Percentiles rank a stretch among this genome's conserved stretches.
These are phyloP conservation scores for Podospora appendiculata DNA, from an alignment of 495 filamentous ascomycete species.

Conservation along the genomic window DNA sequence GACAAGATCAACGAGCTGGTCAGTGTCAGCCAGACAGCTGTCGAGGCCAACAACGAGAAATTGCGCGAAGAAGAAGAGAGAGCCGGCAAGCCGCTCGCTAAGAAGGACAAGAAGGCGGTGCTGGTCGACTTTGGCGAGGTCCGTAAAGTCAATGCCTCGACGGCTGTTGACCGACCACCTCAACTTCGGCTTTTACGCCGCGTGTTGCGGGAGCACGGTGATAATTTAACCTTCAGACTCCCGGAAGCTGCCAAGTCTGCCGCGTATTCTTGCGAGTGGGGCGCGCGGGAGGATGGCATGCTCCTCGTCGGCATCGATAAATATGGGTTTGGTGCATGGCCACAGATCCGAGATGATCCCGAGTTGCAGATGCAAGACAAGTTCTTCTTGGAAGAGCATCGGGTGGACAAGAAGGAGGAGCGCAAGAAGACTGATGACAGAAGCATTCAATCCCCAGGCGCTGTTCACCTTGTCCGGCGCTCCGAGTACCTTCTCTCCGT, in stretches of 20 bases:
- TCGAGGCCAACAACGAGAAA: slow-evolving; percentile 60
- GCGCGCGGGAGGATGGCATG: slow-evolving; percentile 92
- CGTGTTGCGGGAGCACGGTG: slow-evolving; percentile 52
- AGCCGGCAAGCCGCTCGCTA: slow-evolving; percentile 67
- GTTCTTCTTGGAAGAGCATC: slow-evolving; percentile 94
- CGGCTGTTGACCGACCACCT: slow-evolving; percentile 77
- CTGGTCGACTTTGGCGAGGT: slow-evolving; percentile 88
- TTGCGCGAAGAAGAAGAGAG: slow-evolving; percentile 67
- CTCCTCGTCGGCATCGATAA: slow-evolving; percentile 84
- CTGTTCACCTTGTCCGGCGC: slow-evolving; percentile 90
- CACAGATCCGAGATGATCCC: slow-evolving; percentile 81
- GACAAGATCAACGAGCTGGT: slow-evolving; percentile 49
- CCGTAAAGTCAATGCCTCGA: slow-evolving; percentile 90
- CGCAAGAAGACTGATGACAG: slow-evolving; percentile 69
- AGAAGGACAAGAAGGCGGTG: slow-evolving; percentile 95
- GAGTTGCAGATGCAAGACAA: slow-evolving; percentile 84
- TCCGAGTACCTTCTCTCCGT: slow-evolving; percentile 92
- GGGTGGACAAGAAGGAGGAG: slow-evolving; percentile 94
- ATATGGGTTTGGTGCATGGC: slow-evolving; percentile 93
- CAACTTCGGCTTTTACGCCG: slow-evolving; percentile 81
- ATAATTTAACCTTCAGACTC: slow-evolving; percentile 73
- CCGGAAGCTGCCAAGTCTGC: slow-evolving; percentile 86
- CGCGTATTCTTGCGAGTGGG: slow-evolving; percentile 81
- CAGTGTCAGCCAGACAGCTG: slow-evolving; percentile 50
- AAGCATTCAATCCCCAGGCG: slow-evolving; percentile 82